phyloP scores from a whole-genome alignment of 345 rosid species.

The Brassica incana region DNA sequence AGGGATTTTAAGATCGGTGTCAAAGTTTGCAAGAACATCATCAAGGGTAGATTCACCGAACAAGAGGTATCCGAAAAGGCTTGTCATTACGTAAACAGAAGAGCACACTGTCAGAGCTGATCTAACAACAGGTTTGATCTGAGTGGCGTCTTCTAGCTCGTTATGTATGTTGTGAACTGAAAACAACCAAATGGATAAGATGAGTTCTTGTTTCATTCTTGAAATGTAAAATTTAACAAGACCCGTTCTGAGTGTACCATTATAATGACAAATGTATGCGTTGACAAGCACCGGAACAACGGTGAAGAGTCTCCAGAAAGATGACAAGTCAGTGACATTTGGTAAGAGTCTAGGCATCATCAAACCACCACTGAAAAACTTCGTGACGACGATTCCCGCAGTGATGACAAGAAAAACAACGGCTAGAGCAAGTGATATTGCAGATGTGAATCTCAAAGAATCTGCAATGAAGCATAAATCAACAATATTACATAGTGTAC shows the following conservation, averaged over 20 bases:
- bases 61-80: slow-evolving; percentile 87
- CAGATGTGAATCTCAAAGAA: slow-evolving; percentile 90
- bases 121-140: slow-evolving; percentile 66
- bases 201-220: not conserved
- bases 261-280: slow-evolving; percentile 85
- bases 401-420: slow-evolving; percentile 77
- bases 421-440: slow-evolving; percentile 80
- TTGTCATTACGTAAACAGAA: slow-evolving; percentile 64
- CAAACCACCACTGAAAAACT: slow-evolving; percentile 61
- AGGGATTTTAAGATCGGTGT: slow-evolving; percentile 76
- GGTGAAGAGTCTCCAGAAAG: slow-evolving; percentile 82
- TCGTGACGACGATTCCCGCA: slow-evolving; percentile 65
- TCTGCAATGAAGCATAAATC: slow-evolving; percentile 47
- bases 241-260: slow-evolving; percentile 46
- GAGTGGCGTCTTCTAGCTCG: slow-evolving; percentile 75
- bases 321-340: slow-evolving; percentile 60
- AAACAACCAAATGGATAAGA: slow-evolving; percentile 9
- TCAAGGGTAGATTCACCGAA: slow-evolving; percentile 83
- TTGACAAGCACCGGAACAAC: slow-evolving; percentile 88
- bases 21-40: slow-evolving; percentile 94
- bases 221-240: not conserved
- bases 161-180: slow-evolving; percentile 89
- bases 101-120: slow-evolving; percentile 77
- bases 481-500: not conserved
- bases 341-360: slow-evolving; percentile 86